Evolutionary conservation across 2,329 filamentous ascomycete genomes (phyloP), one percentile per base, ranked within the genome.

Genomic region (Pseudofabraea citricarpa): DNA sequence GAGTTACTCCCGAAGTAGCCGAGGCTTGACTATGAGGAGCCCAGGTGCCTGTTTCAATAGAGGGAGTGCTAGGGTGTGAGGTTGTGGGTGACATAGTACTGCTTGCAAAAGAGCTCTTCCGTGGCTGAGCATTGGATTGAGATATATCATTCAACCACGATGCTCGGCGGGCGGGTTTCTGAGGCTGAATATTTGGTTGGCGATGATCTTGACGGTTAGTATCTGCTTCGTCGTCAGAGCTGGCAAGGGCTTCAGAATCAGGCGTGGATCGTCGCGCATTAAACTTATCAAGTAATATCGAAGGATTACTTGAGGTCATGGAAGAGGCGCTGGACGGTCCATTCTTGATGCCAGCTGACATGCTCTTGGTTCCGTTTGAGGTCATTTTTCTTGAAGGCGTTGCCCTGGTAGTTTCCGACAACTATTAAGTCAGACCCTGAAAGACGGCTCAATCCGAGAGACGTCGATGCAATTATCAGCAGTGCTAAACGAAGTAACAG

Each of bases 201-300:
- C 67, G 67, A 56, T 60, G 64, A 45, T 75, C 77, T 53, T 78
- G 71, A 35, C 73, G 73, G 53, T 77, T 74, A 60, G 81, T 74
- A 48, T 95, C 86, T 45, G 72, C 76, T 64, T 98, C 93, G 63
- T 97, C 93, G 64, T 97, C 93, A 10, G 90, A 96, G 53, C 91
- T 97, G 41, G 86, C 90, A 47, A 97, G 71, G 40, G 88, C 91
- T 62, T 97, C 91, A 3, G 90, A 96, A 61, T 97, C 93, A 18
- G 91, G 91, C 1, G 91, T 96, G 6, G 89, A 90, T 42, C 87
- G 85, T 56, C 90, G 81, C 44, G 83, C 76, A 57, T 87, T 85
- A 39, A 85, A 73, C 63, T 90, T 93, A 40, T 91, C 87, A 24
- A 88, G 73, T 37, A 87, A 68, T 29, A 83, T 70, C 29, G 80